Evolutionary conservation across 2,329 filamentous ascomycete genomes (phyloP).

Genomic region (Zelopaecilomyces penicillatus): DNA sequence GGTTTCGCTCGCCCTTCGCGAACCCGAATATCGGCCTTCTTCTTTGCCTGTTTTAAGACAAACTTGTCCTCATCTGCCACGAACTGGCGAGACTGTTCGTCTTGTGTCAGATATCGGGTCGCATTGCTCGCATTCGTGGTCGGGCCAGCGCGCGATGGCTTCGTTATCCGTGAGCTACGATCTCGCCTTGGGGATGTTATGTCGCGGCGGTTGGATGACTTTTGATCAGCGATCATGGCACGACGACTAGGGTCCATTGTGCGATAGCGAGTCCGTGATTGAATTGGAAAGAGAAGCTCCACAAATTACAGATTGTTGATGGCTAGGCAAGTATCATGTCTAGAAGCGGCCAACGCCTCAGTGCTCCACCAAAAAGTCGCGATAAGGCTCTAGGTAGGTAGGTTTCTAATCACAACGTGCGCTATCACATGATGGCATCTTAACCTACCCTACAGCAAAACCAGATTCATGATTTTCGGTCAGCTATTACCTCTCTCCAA

Average conservation of each 20-base stretch:
- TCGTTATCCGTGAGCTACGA: slow-evolving; percentile 47
- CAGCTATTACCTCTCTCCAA: no score
- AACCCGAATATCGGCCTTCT: slow-evolving; percentile 91
- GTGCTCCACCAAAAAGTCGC: no score
- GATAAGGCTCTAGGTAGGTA: no score
- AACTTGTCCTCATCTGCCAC: slow-evolving; percentile 94
- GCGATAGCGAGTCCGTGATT: neutral
- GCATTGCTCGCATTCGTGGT: slow-evolving; percentile 20
- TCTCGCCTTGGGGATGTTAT: slow-evolving; percentile 49
- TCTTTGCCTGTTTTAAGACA: slow-evolving; percentile 93
- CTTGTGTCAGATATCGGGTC: slow-evolving; percentile 55
- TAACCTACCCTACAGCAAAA: no score
- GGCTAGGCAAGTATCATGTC: no score
- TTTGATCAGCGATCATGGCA: slow-evolving; percentile 44
- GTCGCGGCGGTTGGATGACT: slow-evolving; percentile 37
- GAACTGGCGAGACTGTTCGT: slow-evolving; percentile 73
- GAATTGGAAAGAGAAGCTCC: no score
- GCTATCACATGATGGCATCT: no score
- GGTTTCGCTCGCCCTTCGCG: slow-evolving; percentile 84
- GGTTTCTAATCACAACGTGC: no score
- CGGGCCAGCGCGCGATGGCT: slow-evolving; percentile 31
- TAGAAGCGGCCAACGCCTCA: no score
- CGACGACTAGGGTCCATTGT: slow-evolving; percentile 46
- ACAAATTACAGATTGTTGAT: no score
- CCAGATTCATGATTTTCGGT: no score